Percentiles rank a stretch among this genome's conserved stretches.
Evolutionary conservation across 192 early-diverging fungal species (phyloP).

Genomic region (Backusella tuberculispora): DNA sequence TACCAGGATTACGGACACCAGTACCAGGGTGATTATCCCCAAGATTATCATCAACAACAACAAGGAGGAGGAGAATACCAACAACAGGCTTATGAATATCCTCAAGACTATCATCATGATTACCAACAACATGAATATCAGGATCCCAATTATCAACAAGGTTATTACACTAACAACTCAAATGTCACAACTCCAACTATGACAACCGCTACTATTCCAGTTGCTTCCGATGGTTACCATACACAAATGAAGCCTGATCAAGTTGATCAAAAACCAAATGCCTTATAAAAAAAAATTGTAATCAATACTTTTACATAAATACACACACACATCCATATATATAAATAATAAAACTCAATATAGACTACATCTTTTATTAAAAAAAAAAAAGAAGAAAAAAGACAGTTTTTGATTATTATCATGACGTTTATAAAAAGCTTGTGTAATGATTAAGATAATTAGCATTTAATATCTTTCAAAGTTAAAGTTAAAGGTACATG

Average conservation of each 20-base stretch:
- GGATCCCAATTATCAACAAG: not conserved
- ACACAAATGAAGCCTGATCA: constrained; percentile 19
- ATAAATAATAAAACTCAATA: constrained; percentile 5
- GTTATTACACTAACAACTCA: not conserved
- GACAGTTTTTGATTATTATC: too few species aligned
- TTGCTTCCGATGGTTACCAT: not conserved
- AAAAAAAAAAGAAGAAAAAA: too few species aligned
- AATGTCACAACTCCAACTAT: constrained; percentile 18
- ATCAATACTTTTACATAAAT: not conserved
- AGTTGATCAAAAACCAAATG: constrained; percentile 19
- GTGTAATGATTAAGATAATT: not conserved
- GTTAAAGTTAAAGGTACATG: constrained; percentile 80
- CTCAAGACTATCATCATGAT: constrained; percentile 9
- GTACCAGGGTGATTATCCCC: not conserved
- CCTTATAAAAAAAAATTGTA: not conserved
- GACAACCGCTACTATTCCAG: not conserved
- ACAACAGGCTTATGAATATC: not conserved
- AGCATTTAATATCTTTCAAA: constrained; percentile 45
- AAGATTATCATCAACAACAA: constrained; percentile 4
- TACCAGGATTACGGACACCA: not conserved
- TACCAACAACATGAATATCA: constrained; percentile 2
- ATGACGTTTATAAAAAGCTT: not conserved
- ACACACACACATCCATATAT: not conserved
- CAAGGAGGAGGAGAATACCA: not conserved
- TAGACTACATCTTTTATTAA: too few species aligned